Evolutionary conservation across 345 rosid genomes (phyloP).

Genomic region (Cardamine chenopodiifolia): DNA sequence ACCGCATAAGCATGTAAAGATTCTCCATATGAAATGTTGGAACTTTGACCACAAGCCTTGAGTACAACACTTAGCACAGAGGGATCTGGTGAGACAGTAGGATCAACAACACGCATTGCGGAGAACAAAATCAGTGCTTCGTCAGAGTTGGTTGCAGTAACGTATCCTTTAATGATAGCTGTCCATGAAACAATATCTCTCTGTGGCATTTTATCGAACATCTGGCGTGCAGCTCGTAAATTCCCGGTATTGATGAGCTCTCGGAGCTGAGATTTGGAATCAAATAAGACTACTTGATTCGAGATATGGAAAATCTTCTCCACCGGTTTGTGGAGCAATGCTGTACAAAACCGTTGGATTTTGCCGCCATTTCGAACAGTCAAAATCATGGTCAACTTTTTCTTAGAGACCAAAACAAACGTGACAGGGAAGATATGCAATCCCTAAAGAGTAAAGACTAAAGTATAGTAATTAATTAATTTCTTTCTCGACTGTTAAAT

Average conservation of each 20-base stretch:
- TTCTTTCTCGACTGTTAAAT: too few species aligned
- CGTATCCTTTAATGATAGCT: slow-evolving; percentile 67
- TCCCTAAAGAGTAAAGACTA: too few species aligned
- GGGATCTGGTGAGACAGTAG: slow-evolving; percentile 58
- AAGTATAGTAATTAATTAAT: too few species aligned
- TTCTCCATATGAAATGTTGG: slow-evolving; percentile 57
- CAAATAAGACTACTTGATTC: slow-evolving; percentile 33
- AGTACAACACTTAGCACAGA: slow-evolving; percentile 69
- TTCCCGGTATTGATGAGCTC: slow-evolving; percentile 43
- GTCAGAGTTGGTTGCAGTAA: slow-evolving; percentile 45
- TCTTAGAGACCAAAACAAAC: not conserved
- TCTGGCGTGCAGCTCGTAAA: slow-evolving; percentile 56
- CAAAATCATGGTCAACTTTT: slow-evolving; percentile 22
- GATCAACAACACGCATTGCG: slow-evolving; percentile 59
- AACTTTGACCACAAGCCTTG: slow-evolving; percentile 65
- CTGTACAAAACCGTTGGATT: slow-evolving; percentile 37
- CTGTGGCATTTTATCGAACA: slow-evolving; percentile 71
- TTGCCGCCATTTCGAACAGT: slow-evolving; percentile 32
- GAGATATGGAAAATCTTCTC: slow-evolving; percentile 12
- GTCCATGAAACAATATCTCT: slow-evolving; percentile 86
- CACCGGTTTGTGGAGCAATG: slow-evolving; percentile 23
- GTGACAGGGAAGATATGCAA: too few species aligned
- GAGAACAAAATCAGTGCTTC: slow-evolving; percentile 74
- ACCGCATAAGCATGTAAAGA: slow-evolving; percentile 65
- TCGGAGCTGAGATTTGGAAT: slow-evolving; percentile 53